Evolutionary conservation across 768 basidiomycete genomes (phyloP).

Genomic region (Mycena vitilis): DNA sequence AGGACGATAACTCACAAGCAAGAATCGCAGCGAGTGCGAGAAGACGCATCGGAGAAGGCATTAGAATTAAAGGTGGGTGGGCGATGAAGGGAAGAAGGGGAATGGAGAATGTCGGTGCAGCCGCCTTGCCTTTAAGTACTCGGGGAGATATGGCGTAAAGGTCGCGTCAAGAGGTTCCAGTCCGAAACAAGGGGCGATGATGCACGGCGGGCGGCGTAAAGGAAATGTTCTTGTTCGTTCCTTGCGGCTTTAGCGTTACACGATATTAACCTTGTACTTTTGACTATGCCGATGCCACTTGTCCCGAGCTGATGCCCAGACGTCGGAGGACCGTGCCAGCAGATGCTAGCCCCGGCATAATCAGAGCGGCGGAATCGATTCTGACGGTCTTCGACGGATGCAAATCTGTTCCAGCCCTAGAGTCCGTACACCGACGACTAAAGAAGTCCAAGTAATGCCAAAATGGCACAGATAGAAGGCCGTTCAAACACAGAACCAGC

Average conservation of each 20-base stretch:
- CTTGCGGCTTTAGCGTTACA: slow-evolving; percentile 27
- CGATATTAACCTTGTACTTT: slow-evolving; percentile 29
- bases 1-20: slow-evolving; percentile 17
- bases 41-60: slow-evolving; percentile 33
- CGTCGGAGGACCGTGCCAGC: background rate
- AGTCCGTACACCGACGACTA: background rate
- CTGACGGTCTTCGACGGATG: slow-evolving; percentile 13
- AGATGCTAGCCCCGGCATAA: background rate
- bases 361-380: background rate
- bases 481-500: background rate
- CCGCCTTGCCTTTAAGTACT: slow-evolving; percentile 6
- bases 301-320: slow-evolving; percentile 1
- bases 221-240: slow-evolving; percentile 27
- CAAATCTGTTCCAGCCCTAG: slow-evolving; percentile 13
- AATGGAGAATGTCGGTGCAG: slow-evolving; percentile 6
- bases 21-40: slow-evolving; percentile 30
- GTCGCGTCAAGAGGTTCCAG: too few relatives aligned
- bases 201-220: slow-evolving; percentile 19
- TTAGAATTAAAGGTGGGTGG: slow-evolving; percentile 13
- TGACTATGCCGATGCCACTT: slow-evolving; percentile 30
- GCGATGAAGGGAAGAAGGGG: background rate
- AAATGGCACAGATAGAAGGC: slow-evolving; percentile 6
- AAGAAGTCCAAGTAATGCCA: slow-evolving; percentile 11
- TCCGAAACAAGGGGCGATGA: slow-evolving; percentile 17
- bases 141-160: background rate